phyloP scores from a whole-genome alignment of 2,329 filamentous ascomycete species.

The Fusarium sacchari region DNA sequence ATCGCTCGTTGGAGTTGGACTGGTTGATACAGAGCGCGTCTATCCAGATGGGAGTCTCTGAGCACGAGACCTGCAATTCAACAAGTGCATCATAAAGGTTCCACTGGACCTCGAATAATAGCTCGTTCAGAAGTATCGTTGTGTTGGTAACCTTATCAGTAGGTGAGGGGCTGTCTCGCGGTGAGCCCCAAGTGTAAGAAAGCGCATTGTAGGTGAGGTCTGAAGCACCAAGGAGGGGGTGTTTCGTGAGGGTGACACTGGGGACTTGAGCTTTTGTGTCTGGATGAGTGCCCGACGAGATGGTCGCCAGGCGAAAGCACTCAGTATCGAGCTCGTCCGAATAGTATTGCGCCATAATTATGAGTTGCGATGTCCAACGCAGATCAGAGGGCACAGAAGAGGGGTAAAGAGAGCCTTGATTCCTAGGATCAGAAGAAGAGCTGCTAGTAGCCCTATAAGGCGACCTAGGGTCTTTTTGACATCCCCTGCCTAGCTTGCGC shows the following conservation, averaged over 20 bases:
- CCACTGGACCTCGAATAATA: rapidly evolving
- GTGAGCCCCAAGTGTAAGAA: conserved; percentile 11
- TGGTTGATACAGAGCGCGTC: conserved; percentile 16
- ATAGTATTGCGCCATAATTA: conserved; percentile 4
- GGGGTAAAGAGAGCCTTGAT: neutral
- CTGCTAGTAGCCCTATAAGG: neutral
- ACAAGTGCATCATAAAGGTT: neutral
- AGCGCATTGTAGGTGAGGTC: neutral
- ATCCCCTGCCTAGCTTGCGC: neutral
- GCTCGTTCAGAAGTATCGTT: neutral
- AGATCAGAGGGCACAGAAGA: neutral
- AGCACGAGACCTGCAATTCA: neutral
- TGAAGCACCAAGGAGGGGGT: neutral
- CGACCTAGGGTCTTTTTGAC: neutral
- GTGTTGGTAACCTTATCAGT: rapidly evolving
- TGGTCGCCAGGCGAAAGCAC: neutral
- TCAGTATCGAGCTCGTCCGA: neutral
- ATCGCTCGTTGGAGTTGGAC: neutral
- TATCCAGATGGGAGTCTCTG: neutral
- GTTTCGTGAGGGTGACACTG: neutral
- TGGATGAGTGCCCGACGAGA: neutral
- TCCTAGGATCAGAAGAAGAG: neutral
- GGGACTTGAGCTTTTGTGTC: neutral
- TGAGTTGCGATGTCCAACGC: neutral
- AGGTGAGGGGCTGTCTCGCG: neutral